A percentile compares a stretch with the other conserved stretches of the same genome.
phyloP scores from a whole-genome alignment of 129 eudicot species.

The Lonicera japonica region DNA sequence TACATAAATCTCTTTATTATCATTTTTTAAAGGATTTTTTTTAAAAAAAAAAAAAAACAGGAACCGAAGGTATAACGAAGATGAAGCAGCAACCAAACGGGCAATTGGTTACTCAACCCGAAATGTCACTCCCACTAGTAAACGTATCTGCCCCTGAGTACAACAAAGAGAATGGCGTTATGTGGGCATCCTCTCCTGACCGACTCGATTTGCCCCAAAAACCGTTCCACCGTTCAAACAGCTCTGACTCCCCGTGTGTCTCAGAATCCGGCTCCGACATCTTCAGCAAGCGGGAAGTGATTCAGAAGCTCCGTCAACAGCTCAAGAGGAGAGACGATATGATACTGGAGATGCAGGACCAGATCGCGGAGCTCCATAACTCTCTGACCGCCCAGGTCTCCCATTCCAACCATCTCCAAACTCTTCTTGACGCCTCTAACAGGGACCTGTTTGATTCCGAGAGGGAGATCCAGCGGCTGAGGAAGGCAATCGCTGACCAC shows the following conservation, averaged over 20 bases:
- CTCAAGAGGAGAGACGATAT: constrained; percentile 80
- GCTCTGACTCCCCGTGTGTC: constrained; percentile 83
- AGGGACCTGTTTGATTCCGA: constrained; percentile 81
- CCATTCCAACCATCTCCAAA: constrained; percentile 70
- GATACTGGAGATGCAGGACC: constrained; percentile 97
- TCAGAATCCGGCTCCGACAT: constrained; percentile 95
- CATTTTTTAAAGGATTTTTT: no score
- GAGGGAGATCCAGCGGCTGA: constrained; percentile 80
- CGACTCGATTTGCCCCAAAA: constrained; percentile 76
- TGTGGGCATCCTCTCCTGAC: constrained; percentile 89
- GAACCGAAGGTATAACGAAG: constrained; percentile 38
- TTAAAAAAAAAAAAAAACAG: constrained; percentile 24
- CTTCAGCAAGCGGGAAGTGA: constrained; percentile 82
- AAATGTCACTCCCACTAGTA: constrained; percentile 60
- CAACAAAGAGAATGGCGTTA: constrained; percentile 57
- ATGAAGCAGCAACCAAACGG: constrained; percentile 29
- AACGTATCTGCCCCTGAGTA: constrained; percentile 53
- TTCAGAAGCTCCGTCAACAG: constrained; percentile 87
- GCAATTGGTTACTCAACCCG: constrained; percentile 46
- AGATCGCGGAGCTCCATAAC: constrained; percentile 68
- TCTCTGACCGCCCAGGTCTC: constrained; percentile 51
- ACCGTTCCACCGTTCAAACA: constrained; percentile 74
- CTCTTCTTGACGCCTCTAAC: constrained; percentile 66
- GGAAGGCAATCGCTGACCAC: constrained; percentile 87
- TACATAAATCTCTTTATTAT: no score